Base-by-base conservation (phyloP, 2,329 filamentous ascomycete species). In the Pezicula radicicola region DNA sequence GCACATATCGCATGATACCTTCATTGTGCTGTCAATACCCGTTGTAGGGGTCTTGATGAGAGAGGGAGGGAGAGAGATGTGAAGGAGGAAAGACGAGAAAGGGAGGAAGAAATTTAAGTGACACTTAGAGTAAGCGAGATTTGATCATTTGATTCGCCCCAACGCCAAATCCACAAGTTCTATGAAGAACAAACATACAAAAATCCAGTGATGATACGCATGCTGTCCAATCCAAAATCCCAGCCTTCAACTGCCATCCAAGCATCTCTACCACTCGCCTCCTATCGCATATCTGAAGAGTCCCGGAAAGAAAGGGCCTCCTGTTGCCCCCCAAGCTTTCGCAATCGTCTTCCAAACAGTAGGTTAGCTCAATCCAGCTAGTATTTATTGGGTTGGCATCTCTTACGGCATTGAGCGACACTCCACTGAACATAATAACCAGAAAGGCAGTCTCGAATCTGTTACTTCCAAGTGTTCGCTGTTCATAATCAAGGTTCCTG, bases 211-310 rank as follows among this genome's bases (percentile, higher is more conserved):
- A 25, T 25, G 25, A 25, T 6, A 25, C 25, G 25, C 6, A 25
- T 25, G 4, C 25, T 25, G 6, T 25, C 6, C 25, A 25, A 25
- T 7, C 25, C 25, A 25, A 25, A 25, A 6, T 25, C 4, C 6
- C 2, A 40, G 8, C 15, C 16, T 13, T 42, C 12, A 18, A 3
- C 25, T 25, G 3, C 6, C 18, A 16, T 9, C 12, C 25, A 19
- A 13, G 8, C 6, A 18, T 42, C 6, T 42, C 50, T 51, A 62
- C 55, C 58, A 78, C 62, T 83, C 80, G 12, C 80, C 79, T 10
- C 81, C 79, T 51, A 83, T 66, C 30, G 74, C 71, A 58, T 80
- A 80, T 30, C 70, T 70, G 47, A 81, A 79, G 19, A 75, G 64
- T n/a, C 65, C 63, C 53, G 75, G 68, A 60, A 77, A 77, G 9